Evolutionary conservation across 495 filamentous ascomycete genomes (phyloP), one percentile per base, ranked within the genome.

Genomic region (Polyplosphaeria fusca): DNA sequence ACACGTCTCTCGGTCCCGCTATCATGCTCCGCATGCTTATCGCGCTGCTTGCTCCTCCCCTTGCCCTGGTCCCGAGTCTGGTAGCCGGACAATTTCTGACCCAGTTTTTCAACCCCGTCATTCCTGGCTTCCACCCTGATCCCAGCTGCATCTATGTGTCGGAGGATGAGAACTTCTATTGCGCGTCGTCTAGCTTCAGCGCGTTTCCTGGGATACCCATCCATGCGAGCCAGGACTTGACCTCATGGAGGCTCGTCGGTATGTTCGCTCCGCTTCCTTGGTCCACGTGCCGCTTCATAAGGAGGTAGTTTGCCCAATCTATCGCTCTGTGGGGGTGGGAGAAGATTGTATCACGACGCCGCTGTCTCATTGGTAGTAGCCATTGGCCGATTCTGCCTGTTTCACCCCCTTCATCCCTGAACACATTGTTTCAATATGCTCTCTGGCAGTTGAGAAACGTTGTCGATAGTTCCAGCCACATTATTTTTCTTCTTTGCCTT

Each of bases 71-170:
- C 25, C 14, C 42, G 5, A 20, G 52, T 55, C 52, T 35, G 16
- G 51, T 30, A 35, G 39, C 39, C 30, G 42, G 27, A 5, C 24
- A 48, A 39, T 42, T 26, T 14, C 13, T 13, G 4, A 58, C n/a
- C 30, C 4, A 11, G 1, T 59, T 55, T 50, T 61, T 65, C 43
- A 81, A 82, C 60, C 79, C 79, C 12, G 78, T 81, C 48, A 56
- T 81, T 7, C 78, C 78, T 0, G 79, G 79, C 19, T 82, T 79
- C 60, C 74, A 79, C 58, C 77, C 79, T 0, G 79, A 82, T 59
- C 80, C 80, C 0, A 76, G 72, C 54, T 80, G 77, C 55, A 77
- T 80, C 25, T 77, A 72, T 47, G 75, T 80, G 4, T 58, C 68
- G 0, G 73, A 79, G 24, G 72, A 70, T 53, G 58, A 75, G 20